A percentile compares a stretch with the other conserved stretches of the same genome.
These are phyloP conservation scores for Candida maltosa DNA, from an alignment of 805 yeast species.

Conservation along the genomic window DNA sequence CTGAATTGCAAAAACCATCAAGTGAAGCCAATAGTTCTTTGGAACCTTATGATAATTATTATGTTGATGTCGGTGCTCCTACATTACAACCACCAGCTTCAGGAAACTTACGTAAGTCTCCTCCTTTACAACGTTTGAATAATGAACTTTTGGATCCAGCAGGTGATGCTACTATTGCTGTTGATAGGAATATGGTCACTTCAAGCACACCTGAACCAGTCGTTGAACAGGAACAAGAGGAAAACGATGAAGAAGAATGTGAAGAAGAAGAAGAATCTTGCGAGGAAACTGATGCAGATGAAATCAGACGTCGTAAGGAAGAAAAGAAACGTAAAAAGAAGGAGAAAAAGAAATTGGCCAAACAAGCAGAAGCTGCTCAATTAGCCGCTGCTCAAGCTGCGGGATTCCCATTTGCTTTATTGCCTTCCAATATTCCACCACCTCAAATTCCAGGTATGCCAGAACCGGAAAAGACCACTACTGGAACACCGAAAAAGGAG, in stretches of 20 bases:
- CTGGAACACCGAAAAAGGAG: not conserved
- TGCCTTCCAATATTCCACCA: constrained; percentile 6
- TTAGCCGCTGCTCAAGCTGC: constrained; percentile 12
- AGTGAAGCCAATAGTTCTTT: not conserved
- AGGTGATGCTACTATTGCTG: too few relatives aligned
- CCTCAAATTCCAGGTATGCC: constrained; percentile 3
- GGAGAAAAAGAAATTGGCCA: constrained; percentile 8
- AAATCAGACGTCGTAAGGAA: not conserved
- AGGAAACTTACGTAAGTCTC: too few relatives aligned
- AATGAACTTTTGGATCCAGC: too few relatives aligned
- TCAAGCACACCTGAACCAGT: too few relatives aligned
- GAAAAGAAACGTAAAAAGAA: constrained; percentile 6
- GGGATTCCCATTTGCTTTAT: constrained; percentile 10
- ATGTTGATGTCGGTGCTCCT: too few relatives aligned
- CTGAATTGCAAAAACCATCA: constrained; percentile 15
- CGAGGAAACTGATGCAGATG: constrained; percentile 66
- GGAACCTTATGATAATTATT: constrained; percentile 27
- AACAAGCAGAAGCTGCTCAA: constrained; percentile 9
- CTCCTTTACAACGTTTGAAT: too few relatives aligned
- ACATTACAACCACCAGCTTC: too few relatives aligned
- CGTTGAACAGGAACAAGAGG: constrained; percentile 41
- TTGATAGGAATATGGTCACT: too few relatives aligned
- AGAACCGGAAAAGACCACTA: too few relatives aligned
- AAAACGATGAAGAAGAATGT: constrained; percentile 47
- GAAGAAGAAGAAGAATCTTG: constrained; percentile 53